A percentile compares a stretch with the other conserved stretches of the same genome.
These are phyloP conservation scores for Fusarium dlaminii DNA, from an alignment of 2,329 filamentous ascomycete species.

Conservation along the genomic window DNA sequence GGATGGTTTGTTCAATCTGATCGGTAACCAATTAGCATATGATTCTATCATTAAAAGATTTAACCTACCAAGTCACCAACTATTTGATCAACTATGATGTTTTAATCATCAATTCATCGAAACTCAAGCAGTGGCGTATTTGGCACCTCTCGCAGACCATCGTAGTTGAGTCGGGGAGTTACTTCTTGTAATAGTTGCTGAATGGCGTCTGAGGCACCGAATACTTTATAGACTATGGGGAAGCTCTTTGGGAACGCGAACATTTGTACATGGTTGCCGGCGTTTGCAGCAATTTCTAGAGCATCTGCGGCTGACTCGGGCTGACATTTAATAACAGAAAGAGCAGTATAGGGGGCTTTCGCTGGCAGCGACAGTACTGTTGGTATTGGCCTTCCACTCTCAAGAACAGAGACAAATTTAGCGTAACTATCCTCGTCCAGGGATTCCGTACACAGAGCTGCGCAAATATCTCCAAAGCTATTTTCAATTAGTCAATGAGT, in stretches of 20 bases:
- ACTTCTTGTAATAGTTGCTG: neutral
- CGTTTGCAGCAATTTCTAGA: rapidly evolving
- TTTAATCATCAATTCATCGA: rapidly evolving
- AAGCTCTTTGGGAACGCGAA: rapidly evolving
- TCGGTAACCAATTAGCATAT: neutral
- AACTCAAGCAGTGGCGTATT: neutral
- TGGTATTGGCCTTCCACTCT: neutral
- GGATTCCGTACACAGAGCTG: rapidly evolving
- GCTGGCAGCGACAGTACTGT: neutral
- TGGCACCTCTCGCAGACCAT: neutral
- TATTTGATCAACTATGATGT: neutral
- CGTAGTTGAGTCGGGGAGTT: rapidly evolving
- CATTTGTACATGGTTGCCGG: rapidly evolving
- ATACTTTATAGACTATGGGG: neutral
- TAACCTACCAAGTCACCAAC: neutral
- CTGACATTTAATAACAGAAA: neutral
- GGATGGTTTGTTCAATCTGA: neutral
- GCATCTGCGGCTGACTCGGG: rapidly evolving
- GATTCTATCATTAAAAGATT: rapidly evolving
- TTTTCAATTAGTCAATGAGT: rapidly evolving
- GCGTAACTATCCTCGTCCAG: neutral
- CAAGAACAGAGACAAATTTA: neutral
- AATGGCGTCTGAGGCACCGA: neutral
- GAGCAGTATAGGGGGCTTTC: neutral
- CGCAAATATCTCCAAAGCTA: neutral